Conservation (phyloP, 441 rosid genomes). For the Erysimum cheiri region DNA sequence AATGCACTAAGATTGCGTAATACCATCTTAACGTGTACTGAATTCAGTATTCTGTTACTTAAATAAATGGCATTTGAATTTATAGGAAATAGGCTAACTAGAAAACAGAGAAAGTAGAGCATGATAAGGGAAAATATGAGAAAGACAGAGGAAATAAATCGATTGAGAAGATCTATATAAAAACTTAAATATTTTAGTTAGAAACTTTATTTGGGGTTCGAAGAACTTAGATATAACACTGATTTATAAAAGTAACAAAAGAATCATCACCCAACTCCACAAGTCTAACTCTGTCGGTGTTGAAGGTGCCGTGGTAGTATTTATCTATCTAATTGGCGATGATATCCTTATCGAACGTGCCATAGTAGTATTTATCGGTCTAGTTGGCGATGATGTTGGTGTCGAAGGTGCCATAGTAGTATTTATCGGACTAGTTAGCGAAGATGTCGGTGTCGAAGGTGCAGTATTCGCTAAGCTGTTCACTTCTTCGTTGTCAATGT, state of each 20-base stretch:
- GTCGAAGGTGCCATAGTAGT: background rate
- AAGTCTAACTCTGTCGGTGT: background rate
- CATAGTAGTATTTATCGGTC: too few species aligned
- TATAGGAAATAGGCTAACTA: background rate
- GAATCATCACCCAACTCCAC: background rate
- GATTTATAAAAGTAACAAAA: background rate
- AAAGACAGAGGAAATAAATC: background rate
- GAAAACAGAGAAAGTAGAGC: background rate
- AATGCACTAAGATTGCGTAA: background rate
- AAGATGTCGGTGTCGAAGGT: background rate
- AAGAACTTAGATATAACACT: background rate
- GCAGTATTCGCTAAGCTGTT: background rate
- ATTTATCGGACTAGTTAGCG: background rate
- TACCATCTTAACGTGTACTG: background rate
- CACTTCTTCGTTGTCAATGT: background rate
- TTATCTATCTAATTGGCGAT: too few species aligned
- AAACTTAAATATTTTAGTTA: background rate
- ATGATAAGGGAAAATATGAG: background rate
- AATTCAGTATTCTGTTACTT: background rate
- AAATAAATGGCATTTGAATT: background rate
- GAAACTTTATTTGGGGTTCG: background rate
- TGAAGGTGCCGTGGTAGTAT: too few species aligned
- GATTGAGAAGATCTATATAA: background rate
- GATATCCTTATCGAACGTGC: too few species aligned
- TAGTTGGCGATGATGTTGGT: too few species aligned